Evolutionary conservation across 148 eudicot species (phyloP).

Genomic region (Cornus suecica): DNA sequence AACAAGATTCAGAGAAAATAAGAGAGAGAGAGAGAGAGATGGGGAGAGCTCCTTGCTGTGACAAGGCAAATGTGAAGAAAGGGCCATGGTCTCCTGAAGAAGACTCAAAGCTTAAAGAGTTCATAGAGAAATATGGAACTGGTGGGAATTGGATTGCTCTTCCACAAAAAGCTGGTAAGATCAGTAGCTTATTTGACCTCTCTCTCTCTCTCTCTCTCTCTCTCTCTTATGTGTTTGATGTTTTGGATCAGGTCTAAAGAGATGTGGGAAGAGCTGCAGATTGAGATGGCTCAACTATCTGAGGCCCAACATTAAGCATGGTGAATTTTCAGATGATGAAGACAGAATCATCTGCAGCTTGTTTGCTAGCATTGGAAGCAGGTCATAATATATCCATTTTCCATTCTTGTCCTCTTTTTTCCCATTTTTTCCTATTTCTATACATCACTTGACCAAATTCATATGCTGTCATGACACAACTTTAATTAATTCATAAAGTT

Average conservation of each 20-base stretch:
- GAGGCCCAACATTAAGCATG: constrained; percentile 38
- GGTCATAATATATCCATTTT: constrained; percentile 16
- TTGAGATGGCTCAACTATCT: constrained; percentile 38
- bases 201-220: constrained; percentile 6
- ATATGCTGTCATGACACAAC: neutral
- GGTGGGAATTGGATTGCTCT: constrained; percentile 40
- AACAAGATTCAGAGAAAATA: constrained; percentile 5
- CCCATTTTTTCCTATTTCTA: constrained; percentile 6
- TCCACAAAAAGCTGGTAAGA: constrained; percentile 35
- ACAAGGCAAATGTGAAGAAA: constrained; percentile 36
- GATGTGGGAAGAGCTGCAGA: constrained; percentile 39
- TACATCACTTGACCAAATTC: neutral
- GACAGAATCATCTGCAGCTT: constrained; percentile 31
- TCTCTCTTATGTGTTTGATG: neutral
- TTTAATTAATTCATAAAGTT: too few relatives aligned
- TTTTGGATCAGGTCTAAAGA: constrained; percentile 22
- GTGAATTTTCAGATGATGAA: constrained; percentile 35
- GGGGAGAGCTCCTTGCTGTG: constrained; percentile 42
- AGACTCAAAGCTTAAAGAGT: constrained; percentile 33
- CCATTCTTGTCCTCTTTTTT: neutral
- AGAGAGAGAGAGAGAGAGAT: constrained; percentile 24
- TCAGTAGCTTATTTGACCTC: neutral
- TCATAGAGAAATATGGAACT: constrained; percentile 32
- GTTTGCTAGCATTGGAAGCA: constrained; percentile 32
- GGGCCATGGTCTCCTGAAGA: constrained; percentile 42